Percentiles rank a stretch among this genome's conserved stretches.
phyloP scores from a whole-genome alignment of 768 basidiomycete genomes.

The Astraeus odoratus region DNA sequence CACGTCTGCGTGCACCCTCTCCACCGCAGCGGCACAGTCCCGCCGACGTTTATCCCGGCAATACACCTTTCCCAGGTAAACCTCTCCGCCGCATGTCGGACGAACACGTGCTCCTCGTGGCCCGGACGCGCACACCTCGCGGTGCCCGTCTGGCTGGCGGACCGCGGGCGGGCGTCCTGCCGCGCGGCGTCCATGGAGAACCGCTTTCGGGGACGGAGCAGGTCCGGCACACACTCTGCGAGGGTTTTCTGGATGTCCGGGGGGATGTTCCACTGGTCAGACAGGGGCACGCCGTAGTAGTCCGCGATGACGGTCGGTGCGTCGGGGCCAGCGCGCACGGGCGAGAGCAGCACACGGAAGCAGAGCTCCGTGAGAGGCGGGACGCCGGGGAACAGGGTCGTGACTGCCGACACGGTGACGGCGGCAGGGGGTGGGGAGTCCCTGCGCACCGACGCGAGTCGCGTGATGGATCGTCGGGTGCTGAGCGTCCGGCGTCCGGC shows the following conservation, averaged over 20 bases:
- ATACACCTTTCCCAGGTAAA: conserved; percentile 57
- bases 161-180: neutral
- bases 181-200: conserved; percentile 7
- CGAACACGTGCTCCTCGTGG: conserved; percentile 34
- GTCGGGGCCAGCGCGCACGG: conserved; percentile 6
- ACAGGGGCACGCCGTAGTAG: conserved; percentile 25
- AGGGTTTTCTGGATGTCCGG: conserved; percentile 20
- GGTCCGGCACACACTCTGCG: conserved; percentile 21
- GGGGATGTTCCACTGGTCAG: conserved; percentile 22
- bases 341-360: conserved; percentile 31
- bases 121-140: conserved; percentile 45
- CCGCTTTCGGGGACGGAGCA: conserved; percentile 21
- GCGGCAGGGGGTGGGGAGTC: conserved; percentile 6
- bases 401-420: conserved; percentile 15
- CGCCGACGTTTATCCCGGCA: conserved; percentile 47
- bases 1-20: conserved; percentile 61
- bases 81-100: conserved; percentile 53
- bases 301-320: conserved; percentile 14
- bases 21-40: conserved; percentile 56
- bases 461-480: conserved; percentile 11
- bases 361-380: conserved; percentile 33
- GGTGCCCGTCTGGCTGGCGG: conserved; percentile 24
- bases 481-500: neutral
- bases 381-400: conserved; percentile 13
- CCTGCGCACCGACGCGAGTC: conserved; percentile 7